Evolutionary conservation across 805 yeast species (phyloP).

Genomic region (Teunomyces funiuensis): DNA sequence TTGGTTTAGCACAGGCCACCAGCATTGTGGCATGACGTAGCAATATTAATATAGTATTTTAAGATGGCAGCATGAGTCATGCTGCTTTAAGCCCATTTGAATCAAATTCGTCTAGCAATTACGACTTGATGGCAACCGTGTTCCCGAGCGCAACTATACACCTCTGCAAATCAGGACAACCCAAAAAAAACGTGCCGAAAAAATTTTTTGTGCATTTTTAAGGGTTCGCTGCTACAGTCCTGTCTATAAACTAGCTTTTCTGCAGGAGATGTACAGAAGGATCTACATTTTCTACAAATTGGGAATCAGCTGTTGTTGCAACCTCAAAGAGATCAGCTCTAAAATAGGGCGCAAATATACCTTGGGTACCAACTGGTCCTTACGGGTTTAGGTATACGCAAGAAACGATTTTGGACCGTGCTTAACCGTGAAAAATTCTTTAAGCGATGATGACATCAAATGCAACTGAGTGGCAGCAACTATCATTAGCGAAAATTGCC

Average conservation of each 20-base stretch:
- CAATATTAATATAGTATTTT: too few species aligned
- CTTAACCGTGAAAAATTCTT: not conserved
- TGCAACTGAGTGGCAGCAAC: not conserved
- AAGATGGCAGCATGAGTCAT: too few species aligned
- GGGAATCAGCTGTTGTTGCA: not conserved
- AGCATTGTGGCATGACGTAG: too few species aligned
- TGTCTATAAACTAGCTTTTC: not conserved
- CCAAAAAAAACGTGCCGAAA: not conserved
- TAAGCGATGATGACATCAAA: not conserved
- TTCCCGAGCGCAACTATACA: not conserved
- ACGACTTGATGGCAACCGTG: not conserved
- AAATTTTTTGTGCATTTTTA: not conserved
- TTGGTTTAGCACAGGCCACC: too few species aligned
- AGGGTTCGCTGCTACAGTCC: conserved; percentile 1
- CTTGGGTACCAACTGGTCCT: too few species aligned
- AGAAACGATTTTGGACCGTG: too few species aligned
- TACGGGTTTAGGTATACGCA: too few species aligned
- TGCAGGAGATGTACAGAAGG: conserved; percentile 4
- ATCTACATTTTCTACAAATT: not conserved
- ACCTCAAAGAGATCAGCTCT: too few species aligned
- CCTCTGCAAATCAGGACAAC: not conserved
- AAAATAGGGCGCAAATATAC: too few species aligned
- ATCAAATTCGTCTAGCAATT: not conserved
- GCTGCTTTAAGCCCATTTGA: too few species aligned
- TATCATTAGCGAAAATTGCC: not conserved